These are phyloP conservation scores for Silene conica DNA, from an alignment of 148 eudicot species.

Conservation along the genomic window DNA sequence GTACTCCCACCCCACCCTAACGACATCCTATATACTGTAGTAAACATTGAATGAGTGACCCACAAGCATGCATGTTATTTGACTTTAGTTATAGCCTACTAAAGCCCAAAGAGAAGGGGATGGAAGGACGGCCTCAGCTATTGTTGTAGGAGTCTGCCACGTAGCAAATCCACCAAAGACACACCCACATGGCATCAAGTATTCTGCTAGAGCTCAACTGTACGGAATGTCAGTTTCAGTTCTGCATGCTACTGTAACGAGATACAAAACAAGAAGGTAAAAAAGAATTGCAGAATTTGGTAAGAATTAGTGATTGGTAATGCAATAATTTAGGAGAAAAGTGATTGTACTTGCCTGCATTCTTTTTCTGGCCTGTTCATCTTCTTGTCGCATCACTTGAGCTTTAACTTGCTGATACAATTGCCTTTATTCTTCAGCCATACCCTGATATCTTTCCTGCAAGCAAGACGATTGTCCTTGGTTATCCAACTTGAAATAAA, in stretches of 20 bases:
- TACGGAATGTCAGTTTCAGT: too few species aligned
- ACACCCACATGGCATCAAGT: background rate
- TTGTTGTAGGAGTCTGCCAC: background rate
- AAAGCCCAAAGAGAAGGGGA: too few species aligned
- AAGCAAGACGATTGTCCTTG: slow-evolving; percentile 6
- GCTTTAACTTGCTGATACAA: slow-evolving; percentile 74
- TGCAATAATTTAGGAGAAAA: too few species aligned
- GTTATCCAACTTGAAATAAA: background rate
- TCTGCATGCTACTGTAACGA: background rate
- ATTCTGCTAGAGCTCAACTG: too few species aligned
- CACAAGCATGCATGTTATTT: too few species aligned
- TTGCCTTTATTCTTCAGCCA: slow-evolving; percentile 88
- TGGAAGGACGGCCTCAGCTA: too few species aligned
- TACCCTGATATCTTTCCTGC: slow-evolving; percentile 74
- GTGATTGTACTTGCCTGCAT: slow-evolving; percentile 57
- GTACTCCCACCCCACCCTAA: too few species aligned
- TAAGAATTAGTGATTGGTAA: background rate
- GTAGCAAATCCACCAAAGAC: background rate
- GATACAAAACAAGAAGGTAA: background rate
- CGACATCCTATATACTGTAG: too few species aligned
- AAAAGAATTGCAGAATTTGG: background rate
- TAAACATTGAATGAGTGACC: too few species aligned
- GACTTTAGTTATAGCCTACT: too few species aligned
- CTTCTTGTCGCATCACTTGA: slow-evolving; percentile 84
- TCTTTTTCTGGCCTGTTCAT: slow-evolving; percentile 85